A percentile compares a stretch with the other conserved stretches of the same genome.
Conservation (phyloP, 2,329 filamentous ascomycete species). For the Tolypocladium tundrense region DNA sequence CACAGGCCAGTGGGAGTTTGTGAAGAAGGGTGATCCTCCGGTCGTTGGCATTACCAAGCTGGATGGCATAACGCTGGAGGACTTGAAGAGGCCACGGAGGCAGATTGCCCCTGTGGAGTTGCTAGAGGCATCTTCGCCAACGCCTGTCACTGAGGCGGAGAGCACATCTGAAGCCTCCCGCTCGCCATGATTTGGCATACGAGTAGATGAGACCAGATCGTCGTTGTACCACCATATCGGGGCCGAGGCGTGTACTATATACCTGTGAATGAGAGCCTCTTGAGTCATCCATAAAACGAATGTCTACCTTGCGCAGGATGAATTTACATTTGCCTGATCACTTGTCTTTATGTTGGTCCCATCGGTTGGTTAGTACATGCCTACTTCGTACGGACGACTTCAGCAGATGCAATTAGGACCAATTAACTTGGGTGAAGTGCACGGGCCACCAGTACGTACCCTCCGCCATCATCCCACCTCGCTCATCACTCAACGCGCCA, state of each 20-base stretch:
- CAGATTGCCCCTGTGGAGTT: slow-evolving; percentile 40
- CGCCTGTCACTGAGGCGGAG: slow-evolving; percentile 20
- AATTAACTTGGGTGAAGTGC: neutral
- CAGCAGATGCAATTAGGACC: too few species aligned
- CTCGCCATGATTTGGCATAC: slow-evolving; percentile 5
- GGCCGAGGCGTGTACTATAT: neutral
- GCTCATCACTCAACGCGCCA: slow-evolving; percentile 24
- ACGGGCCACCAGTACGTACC: neutral
- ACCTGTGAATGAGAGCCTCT: neutral
- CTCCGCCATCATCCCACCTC: neutral
- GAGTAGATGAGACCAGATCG: slow-evolving; percentile 2
- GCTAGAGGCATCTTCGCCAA: slow-evolving; percentile 21
- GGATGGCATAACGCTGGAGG: slow-evolving; percentile 71
- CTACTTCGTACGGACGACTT: too few species aligned
- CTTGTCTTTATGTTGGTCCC: neutral
- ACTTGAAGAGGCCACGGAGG: slow-evolving; percentile 70
- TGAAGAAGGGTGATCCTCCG: slow-evolving; percentile 81
- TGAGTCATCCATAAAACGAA: neutral
- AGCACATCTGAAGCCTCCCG: slow-evolving; percentile 22
- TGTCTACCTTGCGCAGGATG: neutral
- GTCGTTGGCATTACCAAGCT: slow-evolving; percentile 91
- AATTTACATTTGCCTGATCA: too few species aligned
- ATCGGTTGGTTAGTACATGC: neutral
- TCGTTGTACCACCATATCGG: neutral
- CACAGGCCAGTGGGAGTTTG: slow-evolving; percentile 77